Base-by-base conservation (phyloP, 768 basidiomycete species). In the Leccinum ochraceum region DNA sequence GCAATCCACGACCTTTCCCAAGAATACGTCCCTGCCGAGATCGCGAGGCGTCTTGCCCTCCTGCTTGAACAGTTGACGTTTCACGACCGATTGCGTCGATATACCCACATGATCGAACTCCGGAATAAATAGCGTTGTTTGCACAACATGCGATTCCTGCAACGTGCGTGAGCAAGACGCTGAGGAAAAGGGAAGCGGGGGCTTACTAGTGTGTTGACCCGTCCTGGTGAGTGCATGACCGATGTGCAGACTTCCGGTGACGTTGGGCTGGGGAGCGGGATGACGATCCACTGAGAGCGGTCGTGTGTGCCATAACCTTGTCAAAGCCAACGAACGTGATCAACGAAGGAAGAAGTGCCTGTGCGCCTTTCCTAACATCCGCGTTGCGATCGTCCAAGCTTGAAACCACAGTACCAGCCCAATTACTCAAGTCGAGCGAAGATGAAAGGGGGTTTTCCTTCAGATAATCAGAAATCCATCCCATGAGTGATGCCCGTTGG, bases 51-150 rank as follows among this genome's bases (percentile, higher is more conserved):
- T 28, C 26, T 28, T 28, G 26, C 26, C 26, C 26, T 28, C 26
- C 26, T 28, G 26, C 26, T 28, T 28, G 26, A 28, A 28, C 26
- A 28, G 26, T 28, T 28, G 26, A 28, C 26, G 26, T 28, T 28
- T 28, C 26, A 28, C 26, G 26, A 28, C 26, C 26, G 26, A 28
- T 28, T 28, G 26, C 26, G 26, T 98, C 0, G 95, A 95, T 62
- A 98, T 98, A 59, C 96, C 95, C 0, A 96, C 97, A 69, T 99
- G 97, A 75, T 99, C 97, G 70, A 95, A 99, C 16, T 96, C 96
- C 0, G 96, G 97, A 2, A 88, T 84, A 69, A 90, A 98, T 1
- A 98, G 80, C 0, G 90, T 89, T 10, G 92, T 93, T 88, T 92
- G 1, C 96, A 95, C 46, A 90, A 78, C 97, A 98, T 99, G 39